phyloP scores from a whole-genome alignment of 352 stramenopile genomes.

The Phytophthora fragariae region DNA sequence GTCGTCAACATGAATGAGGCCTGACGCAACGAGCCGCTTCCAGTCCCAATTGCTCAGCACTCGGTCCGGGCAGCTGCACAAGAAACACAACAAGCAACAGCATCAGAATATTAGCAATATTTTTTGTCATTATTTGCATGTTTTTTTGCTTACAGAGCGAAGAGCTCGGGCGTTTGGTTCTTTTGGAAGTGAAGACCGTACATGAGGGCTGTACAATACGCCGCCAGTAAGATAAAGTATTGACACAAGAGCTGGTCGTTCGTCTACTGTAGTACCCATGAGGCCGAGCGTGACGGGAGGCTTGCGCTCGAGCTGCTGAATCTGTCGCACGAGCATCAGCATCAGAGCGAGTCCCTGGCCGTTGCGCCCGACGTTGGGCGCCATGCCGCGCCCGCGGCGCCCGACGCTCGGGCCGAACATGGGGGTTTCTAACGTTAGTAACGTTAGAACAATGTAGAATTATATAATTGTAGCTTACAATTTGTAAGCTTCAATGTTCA shows the following conservation, averaged over 20 bases:
- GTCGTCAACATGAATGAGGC: constrained; percentile 88
- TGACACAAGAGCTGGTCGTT: background rate
- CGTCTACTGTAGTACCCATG: constrained; percentile 41
- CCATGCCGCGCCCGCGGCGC: constrained; percentile 40
- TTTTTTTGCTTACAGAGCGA: constrained; percentile 45
- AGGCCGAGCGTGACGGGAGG: constrained; percentile 56
- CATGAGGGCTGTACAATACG: constrained; percentile 47
- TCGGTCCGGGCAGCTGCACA: constrained; percentile 73
- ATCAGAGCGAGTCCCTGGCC: constrained; percentile 42
- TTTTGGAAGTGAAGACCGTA: constrained; percentile 65
- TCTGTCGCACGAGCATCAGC: constrained; percentile 55
- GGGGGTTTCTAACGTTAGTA: too few species aligned
- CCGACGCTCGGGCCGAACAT: constrained; percentile 44
- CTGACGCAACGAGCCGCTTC: constrained; percentile 71
- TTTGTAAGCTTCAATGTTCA: too few species aligned
- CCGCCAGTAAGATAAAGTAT: background rate
- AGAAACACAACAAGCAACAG: background rate
- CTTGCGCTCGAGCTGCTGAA: constrained; percentile 68
- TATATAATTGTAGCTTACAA: too few species aligned
- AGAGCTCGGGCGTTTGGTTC: constrained; percentile 41
- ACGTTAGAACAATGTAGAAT: too few species aligned
- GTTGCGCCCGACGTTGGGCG: constrained; percentile 44
- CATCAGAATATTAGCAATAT: background rate
- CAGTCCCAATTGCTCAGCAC: constrained; percentile 53
- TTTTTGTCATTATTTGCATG: background rate